Evolutionary conservation across 345 rosid species (phyloP).

Genomic region (Euphorbia lathyris): DNA sequence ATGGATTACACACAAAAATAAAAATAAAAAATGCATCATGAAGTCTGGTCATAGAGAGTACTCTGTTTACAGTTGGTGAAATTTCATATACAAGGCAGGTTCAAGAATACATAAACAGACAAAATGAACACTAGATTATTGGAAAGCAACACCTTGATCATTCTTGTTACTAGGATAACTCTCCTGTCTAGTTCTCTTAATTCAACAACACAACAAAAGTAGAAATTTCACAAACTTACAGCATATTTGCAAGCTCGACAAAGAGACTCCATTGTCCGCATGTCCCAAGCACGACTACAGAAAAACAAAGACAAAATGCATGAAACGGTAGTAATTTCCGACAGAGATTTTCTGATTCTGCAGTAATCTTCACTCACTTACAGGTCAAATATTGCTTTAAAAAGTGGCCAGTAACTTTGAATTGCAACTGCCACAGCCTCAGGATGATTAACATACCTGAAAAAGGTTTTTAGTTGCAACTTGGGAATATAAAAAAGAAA

Average conservation of each 20-base stretch:
- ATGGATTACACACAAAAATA: background rate
- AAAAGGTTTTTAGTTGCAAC: conserved; percentile 24
- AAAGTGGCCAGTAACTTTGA: conserved; percentile 88
- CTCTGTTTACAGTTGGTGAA: background rate
- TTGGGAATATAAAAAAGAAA: conserved; percentile 13
- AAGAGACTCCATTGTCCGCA: conserved; percentile 98
- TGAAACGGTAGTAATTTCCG: conserved; percentile 13
- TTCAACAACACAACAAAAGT: conserved; percentile 10
- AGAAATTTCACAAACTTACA: conserved; percentile 49
- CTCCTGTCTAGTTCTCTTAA: background rate
- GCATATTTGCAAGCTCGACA: conserved; percentile 99
- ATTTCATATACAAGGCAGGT: conserved; percentile 1
- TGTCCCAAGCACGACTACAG: conserved; percentile 98
- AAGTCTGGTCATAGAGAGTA: background rate
- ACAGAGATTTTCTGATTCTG: background rate
- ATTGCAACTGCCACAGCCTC: conserved; percentile 95
- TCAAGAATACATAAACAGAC: background rate
- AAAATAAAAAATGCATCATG: background rate
- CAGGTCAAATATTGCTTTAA: conserved; percentile 87
- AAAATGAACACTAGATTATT: background rate
- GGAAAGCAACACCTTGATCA: no score
- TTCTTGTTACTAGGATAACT: no score
- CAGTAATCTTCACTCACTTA: conserved; percentile 39
- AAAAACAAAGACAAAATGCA: conserved; percentile 22
- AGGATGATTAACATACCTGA: conserved; percentile 90